Conservation (phyloP, 2,329 filamentous ascomycete species). For the Cladophialophora chaetospira region DNA sequence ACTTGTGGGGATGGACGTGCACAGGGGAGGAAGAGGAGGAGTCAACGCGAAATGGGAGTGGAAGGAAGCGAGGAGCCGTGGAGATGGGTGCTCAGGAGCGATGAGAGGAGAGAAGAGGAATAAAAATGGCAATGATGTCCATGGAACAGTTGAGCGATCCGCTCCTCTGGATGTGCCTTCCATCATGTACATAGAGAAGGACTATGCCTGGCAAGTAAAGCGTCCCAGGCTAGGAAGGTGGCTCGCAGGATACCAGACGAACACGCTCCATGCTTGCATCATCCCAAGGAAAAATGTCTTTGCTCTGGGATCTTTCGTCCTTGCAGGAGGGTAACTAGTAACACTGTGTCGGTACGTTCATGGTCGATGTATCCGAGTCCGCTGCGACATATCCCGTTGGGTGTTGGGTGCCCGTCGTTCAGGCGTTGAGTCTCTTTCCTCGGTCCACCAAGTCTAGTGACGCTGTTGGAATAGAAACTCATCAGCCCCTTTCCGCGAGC, state of each 20-base stretch:
- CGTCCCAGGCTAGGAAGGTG: background rate
- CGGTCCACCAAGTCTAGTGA: too few relatives aligned
- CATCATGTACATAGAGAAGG: background rate
- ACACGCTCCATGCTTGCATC: slow-evolving; percentile 12
- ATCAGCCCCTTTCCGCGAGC: too few relatives aligned
- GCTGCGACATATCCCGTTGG: too few relatives aligned
- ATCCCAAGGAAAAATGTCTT: background rate
- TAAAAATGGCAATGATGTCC: slow-evolving; percentile 19
- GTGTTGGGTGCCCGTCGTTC: too few relatives aligned
- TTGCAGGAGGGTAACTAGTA: too few relatives aligned
- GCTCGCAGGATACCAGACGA: background rate
- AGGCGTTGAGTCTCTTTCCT: too few relatives aligned
- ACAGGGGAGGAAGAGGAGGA: background rate
- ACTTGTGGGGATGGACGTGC: background rate
- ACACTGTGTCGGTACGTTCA: too few relatives aligned
- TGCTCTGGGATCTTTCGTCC: too few relatives aligned
- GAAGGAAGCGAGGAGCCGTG: background rate
- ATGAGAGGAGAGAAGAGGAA: background rate
- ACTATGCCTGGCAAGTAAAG: background rate
- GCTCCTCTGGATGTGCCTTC: background rate
- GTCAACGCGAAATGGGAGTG: background rate
- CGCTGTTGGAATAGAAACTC: too few relatives aligned
- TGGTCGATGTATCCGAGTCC: too few relatives aligned
- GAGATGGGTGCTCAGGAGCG: background rate
- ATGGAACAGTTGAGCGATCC: slow-evolving; percentile 7